Percentiles rank a stretch among this genome's conserved stretches.
These are phyloP conservation scores for Wickerhamomyces mucosus DNA, from an alignment of 805 yeast species.

Conservation along the genomic window DNA sequence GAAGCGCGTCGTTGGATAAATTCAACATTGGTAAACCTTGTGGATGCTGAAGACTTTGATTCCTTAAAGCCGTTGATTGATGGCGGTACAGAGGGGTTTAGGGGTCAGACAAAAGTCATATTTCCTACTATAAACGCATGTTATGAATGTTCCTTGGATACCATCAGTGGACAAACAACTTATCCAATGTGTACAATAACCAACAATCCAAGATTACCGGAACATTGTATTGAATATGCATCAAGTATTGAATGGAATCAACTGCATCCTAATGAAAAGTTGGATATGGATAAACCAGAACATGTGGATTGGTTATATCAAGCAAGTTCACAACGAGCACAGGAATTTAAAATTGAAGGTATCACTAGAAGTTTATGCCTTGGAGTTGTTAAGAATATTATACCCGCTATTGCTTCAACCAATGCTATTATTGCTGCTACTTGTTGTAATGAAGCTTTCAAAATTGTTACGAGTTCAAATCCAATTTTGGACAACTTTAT, in stretches of 20 bases:
- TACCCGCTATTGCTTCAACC: conserved; percentile 91
- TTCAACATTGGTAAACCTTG: conserved; percentile 52
- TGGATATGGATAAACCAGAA: conserved; percentile 61
- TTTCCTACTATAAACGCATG: conserved; percentile 82
- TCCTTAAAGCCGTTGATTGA: conserved; percentile 65
- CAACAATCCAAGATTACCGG: conserved; percentile 87
- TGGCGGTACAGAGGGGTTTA: conserved; percentile 93
- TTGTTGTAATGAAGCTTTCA: conserved; percentile 80
- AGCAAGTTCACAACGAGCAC: conserved; percentile 50
- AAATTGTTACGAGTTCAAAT: conserved; percentile 60
- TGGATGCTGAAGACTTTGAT: conserved; percentile 39
- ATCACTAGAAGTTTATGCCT: conserved; percentile 63
- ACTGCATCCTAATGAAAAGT: conserved; percentile 31
- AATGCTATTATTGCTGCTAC: conserved; percentile 88
- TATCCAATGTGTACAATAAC: conserved; percentile 93
- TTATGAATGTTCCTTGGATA: conserved; percentile 82
- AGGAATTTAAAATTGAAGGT: conserved; percentile 53
- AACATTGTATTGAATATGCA: conserved; percentile 92
- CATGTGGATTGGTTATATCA: conserved; percentile 58
- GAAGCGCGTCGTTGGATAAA: conserved; percentile 92
- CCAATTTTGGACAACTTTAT: conserved; percentile 67
- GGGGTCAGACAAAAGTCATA: conserved; percentile 84
- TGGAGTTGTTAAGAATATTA: conserved; percentile 85
- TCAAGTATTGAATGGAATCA: conserved; percentile 67
- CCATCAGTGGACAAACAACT: conserved; percentile 51